Evolutionary conservation across 495 filamentous ascomycete genomes (phyloP).

Genomic region (Elasticomyces elasticus): DNA sequence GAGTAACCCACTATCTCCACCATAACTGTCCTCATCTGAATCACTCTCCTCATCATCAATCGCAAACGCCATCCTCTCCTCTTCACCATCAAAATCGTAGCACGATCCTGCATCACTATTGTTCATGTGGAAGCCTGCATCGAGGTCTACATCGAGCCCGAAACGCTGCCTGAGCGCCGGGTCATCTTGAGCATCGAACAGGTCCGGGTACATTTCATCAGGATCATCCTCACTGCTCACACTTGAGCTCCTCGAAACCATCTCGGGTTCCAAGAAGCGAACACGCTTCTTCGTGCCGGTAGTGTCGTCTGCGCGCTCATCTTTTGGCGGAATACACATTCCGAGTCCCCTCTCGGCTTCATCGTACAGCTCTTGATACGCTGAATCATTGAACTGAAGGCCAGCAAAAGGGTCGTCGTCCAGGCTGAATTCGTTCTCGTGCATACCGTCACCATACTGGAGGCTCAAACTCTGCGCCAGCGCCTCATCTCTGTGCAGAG

Average conservation of each 20-base stretch:
- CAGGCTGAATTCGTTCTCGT: neutral
- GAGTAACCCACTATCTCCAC: slow-evolving; percentile 2
- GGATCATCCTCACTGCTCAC: slow-evolving; percentile 8
- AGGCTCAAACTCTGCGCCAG: neutral
- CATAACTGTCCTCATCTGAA: slow-evolving; percentile 7
- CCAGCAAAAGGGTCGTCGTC: slow-evolving; percentile 17
- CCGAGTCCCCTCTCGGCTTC: slow-evolving; percentile 12
- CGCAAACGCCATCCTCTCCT: slow-evolving; percentile 13
- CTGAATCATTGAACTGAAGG: neutral
- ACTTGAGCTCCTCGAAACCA: slow-evolving; percentile 7
- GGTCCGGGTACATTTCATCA: slow-evolving; percentile 13
- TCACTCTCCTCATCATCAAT: slow-evolving; percentile 20
- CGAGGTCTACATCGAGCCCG: slow-evolving; percentile 4
- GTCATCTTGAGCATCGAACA: slow-evolving; percentile 13
- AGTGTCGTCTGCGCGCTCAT: neutral
- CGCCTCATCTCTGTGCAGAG: neutral
- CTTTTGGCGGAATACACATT: neutral
- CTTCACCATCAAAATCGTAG: slow-evolving; percentile 22
- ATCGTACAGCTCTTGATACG: slow-evolving; percentile 8
- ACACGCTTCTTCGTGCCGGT: slow-evolving; percentile 16
- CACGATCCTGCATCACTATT: slow-evolving; percentile 11
- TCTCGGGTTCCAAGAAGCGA: slow-evolving; percentile 10
- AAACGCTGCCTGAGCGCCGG: slow-evolving; percentile 6
- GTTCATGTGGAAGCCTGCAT: neutral
- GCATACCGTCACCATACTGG: too few species aligned